Percentiles rank a stretch among this genome's conserved stretches.
Conservation (phyloP, 1,284 basidiomycete species). For the Violaceomyces palustris region DNA sequence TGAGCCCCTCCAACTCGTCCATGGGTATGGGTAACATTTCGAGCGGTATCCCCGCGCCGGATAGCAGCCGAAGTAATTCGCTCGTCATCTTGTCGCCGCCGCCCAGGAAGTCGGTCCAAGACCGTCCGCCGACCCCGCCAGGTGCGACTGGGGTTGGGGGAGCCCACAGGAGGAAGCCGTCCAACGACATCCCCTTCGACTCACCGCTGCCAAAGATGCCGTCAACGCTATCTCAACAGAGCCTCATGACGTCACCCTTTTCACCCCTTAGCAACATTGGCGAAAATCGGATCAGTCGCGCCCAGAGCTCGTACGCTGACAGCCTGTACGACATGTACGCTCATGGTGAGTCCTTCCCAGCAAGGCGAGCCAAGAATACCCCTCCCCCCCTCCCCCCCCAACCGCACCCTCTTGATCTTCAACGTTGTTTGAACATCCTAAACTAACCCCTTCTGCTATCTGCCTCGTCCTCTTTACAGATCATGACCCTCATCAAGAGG, state of each 20-base stretch:
- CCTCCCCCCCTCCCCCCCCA: too few relatives aligned
- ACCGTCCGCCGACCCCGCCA: slow-evolving; percentile 12
- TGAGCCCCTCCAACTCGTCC: too few relatives aligned
- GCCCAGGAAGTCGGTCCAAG: slow-evolving; percentile 17
- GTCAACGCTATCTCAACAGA: slow-evolving; percentile 5
- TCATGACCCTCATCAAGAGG: too few relatives aligned
- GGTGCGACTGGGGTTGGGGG: slow-evolving; percentile 8
- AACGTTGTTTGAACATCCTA: too few relatives aligned
- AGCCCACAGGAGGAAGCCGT: slow-evolving; percentile 7
- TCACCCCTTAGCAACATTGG: not conserved
- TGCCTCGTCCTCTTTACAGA: too few relatives aligned
- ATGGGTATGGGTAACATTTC: too few relatives aligned
- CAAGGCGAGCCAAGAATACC: too few relatives aligned
- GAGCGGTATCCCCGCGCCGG: too few relatives aligned
- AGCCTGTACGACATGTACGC: slow-evolving; percentile 44
- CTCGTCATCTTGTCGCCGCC: slow-evolving; percentile 5
- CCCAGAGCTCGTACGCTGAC: slow-evolving; percentile 30
- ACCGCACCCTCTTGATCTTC: too few relatives aligned
- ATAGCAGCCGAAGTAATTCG: too few relatives aligned
- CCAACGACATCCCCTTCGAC: slow-evolving; percentile 4
- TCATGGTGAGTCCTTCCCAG: slow-evolving; percentile 2
- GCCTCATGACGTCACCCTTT: slow-evolving; percentile 6
- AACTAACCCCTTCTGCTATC: too few relatives aligned
- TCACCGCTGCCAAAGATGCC: slow-evolving; percentile 4
- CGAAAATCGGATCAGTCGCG: slow-evolving; percentile 7